These are phyloP conservation scores for Ophiostoma angusticollis DNA, from an alignment of 2,329 filamentous ascomycete species.

Conservation along the genomic window DNA sequence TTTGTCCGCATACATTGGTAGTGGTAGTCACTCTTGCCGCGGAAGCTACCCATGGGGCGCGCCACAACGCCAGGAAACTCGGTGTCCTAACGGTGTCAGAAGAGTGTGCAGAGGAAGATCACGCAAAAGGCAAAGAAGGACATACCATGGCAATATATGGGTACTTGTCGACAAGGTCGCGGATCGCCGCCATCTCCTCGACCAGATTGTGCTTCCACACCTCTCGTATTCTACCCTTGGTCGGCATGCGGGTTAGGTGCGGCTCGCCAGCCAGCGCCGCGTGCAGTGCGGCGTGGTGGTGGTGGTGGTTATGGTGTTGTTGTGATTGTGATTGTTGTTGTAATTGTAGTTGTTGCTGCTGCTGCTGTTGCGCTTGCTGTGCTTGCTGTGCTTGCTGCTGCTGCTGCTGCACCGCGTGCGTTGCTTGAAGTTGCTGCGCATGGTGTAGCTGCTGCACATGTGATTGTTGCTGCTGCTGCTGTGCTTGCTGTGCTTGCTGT, in stretches of 20 bases:
- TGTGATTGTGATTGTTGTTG: conserved; percentile 43
- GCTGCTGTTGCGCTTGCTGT: conserved; percentile 15
- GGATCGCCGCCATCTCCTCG: conserved; percentile 76
- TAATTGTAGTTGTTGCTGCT: conserved; percentile 33
- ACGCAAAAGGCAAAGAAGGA: conserved; percentile 4
- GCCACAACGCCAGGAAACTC: conserved; percentile 98
- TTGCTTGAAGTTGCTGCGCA: conserved; percentile 33
- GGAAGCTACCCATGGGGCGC: conserved; percentile 85
- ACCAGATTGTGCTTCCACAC: conserved; percentile 90
- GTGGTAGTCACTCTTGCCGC: conserved; percentile 93
- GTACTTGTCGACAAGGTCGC: conserved; percentile 77
- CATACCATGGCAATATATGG: conserved; percentile 96
- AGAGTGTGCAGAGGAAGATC: conserved; percentile 1
- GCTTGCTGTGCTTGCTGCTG: conserved; percentile 23
- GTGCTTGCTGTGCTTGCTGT: conserved; percentile 47
- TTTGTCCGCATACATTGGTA: conserved; percentile 97
- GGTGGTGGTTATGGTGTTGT: conserved; percentile 39
- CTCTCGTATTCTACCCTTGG: conserved; percentile 77
- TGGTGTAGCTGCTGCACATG: no score
- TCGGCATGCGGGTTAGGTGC: conserved; percentile 41
- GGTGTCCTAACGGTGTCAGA: conserved; percentile 54
- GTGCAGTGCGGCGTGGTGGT: conserved; percentile 14
- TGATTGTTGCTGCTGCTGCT: conserved; percentile 21
- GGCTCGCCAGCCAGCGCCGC: conserved; percentile 32
- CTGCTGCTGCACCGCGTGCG: conserved; percentile 39